phyloP scores from a whole-genome alignment of 176 grass and related monocot species.

The Leersia perrieri region DNA sequence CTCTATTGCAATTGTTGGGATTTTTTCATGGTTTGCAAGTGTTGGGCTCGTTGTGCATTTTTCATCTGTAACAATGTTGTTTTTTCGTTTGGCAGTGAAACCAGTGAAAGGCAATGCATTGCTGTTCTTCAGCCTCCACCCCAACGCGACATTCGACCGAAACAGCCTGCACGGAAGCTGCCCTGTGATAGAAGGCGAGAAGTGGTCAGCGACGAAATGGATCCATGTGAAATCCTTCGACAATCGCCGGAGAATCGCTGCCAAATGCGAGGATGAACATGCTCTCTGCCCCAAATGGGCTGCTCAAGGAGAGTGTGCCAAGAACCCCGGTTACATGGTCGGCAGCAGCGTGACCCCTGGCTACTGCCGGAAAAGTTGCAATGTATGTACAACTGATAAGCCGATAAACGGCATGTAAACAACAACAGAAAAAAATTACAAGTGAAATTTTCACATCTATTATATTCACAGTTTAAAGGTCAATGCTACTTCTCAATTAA shows the following conservation, averaged over 20 bases:
- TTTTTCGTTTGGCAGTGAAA: slow-evolving; percentile 43
- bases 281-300: slow-evolving; percentile 32
- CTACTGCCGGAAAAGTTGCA: slow-evolving; percentile 59
- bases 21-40: too few species aligned
- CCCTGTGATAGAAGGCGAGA: slow-evolving; percentile 53
- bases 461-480: too few species aligned
- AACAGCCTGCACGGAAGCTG: slow-evolving; percentile 56
- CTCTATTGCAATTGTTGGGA: too few species aligned
- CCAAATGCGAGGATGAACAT: slow-evolving; percentile 44
- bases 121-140: slow-evolving; percentile 62
- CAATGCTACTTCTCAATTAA: too few species aligned
- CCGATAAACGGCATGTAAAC: too few species aligned
- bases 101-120: slow-evolving; percentile 53
- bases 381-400: slow-evolving; percentile 26
- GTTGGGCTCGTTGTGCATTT: neutral
- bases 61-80: too few species aligned
- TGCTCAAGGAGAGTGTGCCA: slow-evolving; percentile 50
- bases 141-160: slow-evolving; percentile 36
- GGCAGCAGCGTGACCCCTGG: slow-evolving; percentile 39
- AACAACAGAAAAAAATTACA: too few species aligned
- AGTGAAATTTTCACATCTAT: too few species aligned
- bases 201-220: slow-evolving; percentile 69
- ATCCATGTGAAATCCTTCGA: slow-evolving; percentile 48
- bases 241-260: neutral
- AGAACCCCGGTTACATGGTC: slow-evolving; percentile 56